These are phyloP conservation scores for Anisogramma anomala DNA, from an alignment of 2,329 filamentous ascomycete genomes.

Conservation along the genomic window DNA sequence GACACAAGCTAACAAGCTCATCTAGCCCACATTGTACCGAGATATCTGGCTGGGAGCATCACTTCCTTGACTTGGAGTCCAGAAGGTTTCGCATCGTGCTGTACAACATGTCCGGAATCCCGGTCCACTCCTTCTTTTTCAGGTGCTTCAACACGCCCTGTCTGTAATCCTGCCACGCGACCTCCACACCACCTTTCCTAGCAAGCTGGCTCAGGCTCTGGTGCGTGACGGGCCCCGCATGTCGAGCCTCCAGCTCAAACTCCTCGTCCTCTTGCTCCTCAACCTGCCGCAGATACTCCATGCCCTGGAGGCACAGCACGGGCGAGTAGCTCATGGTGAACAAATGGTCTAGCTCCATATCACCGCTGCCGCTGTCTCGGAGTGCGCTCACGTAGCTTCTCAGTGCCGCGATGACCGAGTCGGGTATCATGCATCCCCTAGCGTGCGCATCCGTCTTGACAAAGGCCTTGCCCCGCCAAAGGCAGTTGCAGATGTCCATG, in stretches of 20 bases:
- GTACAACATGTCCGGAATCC: slow-evolving; percentile 62
- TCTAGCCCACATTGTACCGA: not conserved
- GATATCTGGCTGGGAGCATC: not conserved
- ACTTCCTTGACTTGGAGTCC: slow-evolving; percentile 28
- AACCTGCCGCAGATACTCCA: slow-evolving; percentile 40
- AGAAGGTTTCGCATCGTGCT: slow-evolving; percentile 70
- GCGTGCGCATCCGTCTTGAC: slow-evolving; percentile 51
- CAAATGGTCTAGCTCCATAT: slow-evolving; percentile 34
- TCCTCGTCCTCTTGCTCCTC: slow-evolving; percentile 42
- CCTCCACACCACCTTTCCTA: slow-evolving; percentile 50
- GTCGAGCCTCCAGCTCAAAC: slow-evolving; percentile 34
- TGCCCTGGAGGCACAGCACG: slow-evolving; percentile 42
- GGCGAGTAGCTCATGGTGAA: slow-evolving; percentile 52
- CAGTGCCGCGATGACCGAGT: slow-evolving; percentile 33
- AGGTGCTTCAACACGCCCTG: slow-evolving; percentile 60
- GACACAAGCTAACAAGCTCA: too few relatives aligned
- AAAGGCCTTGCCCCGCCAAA: slow-evolving; percentile 69
- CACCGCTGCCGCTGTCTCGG: slow-evolving; percentile 25
- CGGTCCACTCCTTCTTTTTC: slow-evolving; percentile 50
- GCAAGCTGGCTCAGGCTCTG: slow-evolving; percentile 51
- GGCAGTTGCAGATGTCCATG: slow-evolving; percentile 75
- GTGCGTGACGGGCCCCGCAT: slow-evolving; percentile 60
- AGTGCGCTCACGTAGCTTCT: slow-evolving; percentile 37
- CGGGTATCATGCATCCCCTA: slow-evolving; percentile 40
- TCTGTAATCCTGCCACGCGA: slow-evolving; percentile 66